A percentile compares a stretch with the other conserved stretches of the same genome.
phyloP scores from a whole-genome alignment of 2,329 filamentous ascomycete species.

The Blumeria graminis region DNA sequence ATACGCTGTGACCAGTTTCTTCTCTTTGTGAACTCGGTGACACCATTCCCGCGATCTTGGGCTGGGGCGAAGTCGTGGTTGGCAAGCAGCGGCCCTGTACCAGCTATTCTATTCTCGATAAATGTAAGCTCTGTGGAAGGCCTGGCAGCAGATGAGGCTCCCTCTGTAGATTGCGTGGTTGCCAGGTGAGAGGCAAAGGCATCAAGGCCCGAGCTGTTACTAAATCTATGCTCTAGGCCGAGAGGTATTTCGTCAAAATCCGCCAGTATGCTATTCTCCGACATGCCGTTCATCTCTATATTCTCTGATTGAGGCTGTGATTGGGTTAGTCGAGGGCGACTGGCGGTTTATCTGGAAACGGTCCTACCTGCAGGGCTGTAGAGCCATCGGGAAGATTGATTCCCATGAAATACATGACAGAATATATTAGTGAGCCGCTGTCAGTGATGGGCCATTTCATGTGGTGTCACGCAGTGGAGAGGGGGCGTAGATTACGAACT shows the following conservation, averaged over 20 bases:
- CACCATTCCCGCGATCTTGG: conserved; percentile 22
- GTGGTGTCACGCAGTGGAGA: no score
- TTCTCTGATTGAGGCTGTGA: no score
- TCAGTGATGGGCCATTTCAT: no score
- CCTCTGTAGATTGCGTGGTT: conserved; percentile 6
- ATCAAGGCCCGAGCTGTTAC: conserved; percentile 5
- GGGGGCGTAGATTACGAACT: no score
- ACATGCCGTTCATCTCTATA: conserved; percentile 16
- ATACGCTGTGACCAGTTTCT: conserved; percentile 72
- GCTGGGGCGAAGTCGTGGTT: conserved; percentile 12
- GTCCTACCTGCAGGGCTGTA: no score
- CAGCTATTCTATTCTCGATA: conserved; percentile 8
- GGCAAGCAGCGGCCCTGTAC: conserved; percentile 14
- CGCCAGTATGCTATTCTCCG: conserved; percentile 20
- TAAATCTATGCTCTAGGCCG: conserved; percentile 10
- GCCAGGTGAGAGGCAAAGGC: conserved; percentile 11
- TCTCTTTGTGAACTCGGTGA: conserved; percentile 41
- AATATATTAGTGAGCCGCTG: no score
- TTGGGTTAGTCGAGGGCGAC: no score
- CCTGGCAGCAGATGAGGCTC: conserved; percentile 5
- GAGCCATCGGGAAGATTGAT: no score
- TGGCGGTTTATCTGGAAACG: no score
- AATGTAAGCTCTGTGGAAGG: conserved; percentile 1
- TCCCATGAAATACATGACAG: no score
- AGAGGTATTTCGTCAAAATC: conserved; percentile 20